phyloP scores from a whole-genome alignment of 108 stramenopile genomes.

The Cylindrotheca fusiformis region DNA sequence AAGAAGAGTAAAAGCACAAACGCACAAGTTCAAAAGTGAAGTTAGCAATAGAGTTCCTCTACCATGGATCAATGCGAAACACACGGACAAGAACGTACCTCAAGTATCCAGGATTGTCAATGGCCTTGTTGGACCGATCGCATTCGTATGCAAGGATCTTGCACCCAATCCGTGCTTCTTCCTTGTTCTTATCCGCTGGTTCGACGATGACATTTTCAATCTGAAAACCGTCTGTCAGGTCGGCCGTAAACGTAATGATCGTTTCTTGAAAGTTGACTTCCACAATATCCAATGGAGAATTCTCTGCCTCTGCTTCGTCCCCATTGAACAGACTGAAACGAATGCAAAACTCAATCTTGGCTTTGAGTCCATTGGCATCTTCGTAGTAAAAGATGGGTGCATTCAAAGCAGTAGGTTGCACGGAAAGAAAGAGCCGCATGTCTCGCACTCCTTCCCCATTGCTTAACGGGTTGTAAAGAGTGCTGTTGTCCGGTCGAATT shows the following conservation, averaged over 20 bases:
- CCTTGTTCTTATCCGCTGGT: background rate
- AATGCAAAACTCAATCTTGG: conserved; percentile 4
- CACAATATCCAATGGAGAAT: too few species aligned
- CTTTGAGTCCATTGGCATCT: background rate
- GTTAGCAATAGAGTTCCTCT: too few species aligned
- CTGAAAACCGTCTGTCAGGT: conserved; percentile 1
- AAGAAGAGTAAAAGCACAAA: background rate
- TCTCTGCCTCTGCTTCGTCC: background rate
- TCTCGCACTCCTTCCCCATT: background rate
- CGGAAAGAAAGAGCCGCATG: background rate
- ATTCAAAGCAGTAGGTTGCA: conserved; percentile 1
- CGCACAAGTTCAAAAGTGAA: too few species aligned
- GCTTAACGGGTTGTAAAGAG: background rate
- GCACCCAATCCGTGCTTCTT: background rate
- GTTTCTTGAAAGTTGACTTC: conserved; percentile 13
- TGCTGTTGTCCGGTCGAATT: conserved; percentile 1
- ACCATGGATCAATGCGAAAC: too few species aligned
- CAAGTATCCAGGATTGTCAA: conserved; percentile 1
- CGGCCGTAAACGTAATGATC: background rate
- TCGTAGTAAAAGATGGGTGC: conserved; percentile 6
- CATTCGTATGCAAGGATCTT: conserved; percentile 3
- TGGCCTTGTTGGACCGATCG: background rate
- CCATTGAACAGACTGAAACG: conserved; percentile 8
- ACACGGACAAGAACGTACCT: too few species aligned
- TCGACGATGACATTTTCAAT: background rate